phyloP scores from a whole-genome alignment of 2,329 filamentous ascomycete genomes.

The Chrysosporium queenslandicum region DNA sequence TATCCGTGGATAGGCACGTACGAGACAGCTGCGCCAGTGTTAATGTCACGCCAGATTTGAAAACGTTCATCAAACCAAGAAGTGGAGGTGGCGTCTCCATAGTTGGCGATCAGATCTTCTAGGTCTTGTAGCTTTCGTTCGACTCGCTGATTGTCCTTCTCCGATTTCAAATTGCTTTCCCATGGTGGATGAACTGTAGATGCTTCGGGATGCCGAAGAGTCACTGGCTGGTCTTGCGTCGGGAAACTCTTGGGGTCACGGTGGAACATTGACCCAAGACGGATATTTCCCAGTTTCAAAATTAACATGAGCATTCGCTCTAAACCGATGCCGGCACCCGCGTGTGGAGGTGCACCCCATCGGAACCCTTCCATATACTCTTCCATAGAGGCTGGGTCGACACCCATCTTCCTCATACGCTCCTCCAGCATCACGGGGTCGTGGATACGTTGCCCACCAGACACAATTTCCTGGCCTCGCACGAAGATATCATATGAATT shows the following conservation, averaged over 20 bases:
- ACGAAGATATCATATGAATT: conserved; percentile 96
- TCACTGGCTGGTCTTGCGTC: conserved; percentile 49
- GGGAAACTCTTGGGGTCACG: conserved; percentile 83
- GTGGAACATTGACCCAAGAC: conserved; percentile 76
- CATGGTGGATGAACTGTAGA: conserved; percentile 66
- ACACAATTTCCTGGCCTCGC: conserved; percentile 83
- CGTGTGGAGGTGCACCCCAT: conserved; percentile 79
- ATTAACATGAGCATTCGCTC: conserved; percentile 82
- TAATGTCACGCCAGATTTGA: conserved; percentile 70
- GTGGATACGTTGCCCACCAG: conserved; percentile 87
- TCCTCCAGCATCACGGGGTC: conserved; percentile 62
- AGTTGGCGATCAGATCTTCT: conserved; percentile 86
- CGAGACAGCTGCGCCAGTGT: conserved; percentile 72
- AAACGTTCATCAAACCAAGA: conserved; percentile 88
- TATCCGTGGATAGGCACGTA: conserved; percentile 70
- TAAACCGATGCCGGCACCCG: conserved; percentile 78
- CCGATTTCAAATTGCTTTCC: conserved; percentile 36
- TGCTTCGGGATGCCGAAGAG: conserved; percentile 75
- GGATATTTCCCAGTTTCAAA: conserved; percentile 77
- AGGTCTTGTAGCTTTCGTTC: conserved; percentile 56
- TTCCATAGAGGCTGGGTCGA: conserved; percentile 73
- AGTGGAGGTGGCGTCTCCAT: conserved; percentile 87
- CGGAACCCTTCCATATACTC: conserved; percentile 85
- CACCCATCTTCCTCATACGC: conserved; percentile 65
- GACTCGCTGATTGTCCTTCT: conserved; percentile 32